Evolutionary conservation across 1,284 basidiomycete species (phyloP).

Genomic region (Ceratobasidium sp.): DNA sequence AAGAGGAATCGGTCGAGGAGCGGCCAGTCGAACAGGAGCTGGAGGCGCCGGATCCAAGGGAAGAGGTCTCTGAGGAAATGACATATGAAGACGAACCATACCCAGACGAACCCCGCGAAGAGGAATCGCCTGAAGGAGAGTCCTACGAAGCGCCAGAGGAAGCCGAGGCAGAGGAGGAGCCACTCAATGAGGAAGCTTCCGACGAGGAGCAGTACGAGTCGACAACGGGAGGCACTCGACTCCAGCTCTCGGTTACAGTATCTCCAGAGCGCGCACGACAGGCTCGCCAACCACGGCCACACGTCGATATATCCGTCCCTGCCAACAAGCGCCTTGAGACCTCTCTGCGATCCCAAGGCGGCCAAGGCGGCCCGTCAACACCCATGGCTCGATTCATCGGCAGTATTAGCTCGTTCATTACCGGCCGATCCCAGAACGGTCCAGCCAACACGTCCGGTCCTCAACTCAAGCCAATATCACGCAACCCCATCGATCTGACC

Average conservation of each 20-base stretch:
- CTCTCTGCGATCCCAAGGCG: neutral
- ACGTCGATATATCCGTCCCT: neutral
- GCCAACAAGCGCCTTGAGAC: neutral
- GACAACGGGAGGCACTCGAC: neutral
- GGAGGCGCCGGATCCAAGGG: neutral
- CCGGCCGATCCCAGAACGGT: neutral
- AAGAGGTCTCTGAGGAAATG: too few relatives aligned
- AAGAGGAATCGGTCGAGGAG: too few relatives aligned
- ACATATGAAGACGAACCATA: too few relatives aligned
- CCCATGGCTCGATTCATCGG: constrained; percentile 17
- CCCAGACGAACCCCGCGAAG: too few relatives aligned
- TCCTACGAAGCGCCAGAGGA: neutral
- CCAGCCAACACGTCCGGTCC: neutral
- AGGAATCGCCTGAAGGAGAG: neutral
- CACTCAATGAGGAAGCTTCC: neutral
- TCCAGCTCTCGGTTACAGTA: neutral
- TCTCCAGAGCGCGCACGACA: neutral
- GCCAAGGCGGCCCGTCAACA: neutral
- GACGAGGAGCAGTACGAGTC: neutral
- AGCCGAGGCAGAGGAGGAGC: neutral
- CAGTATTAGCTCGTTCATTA: constrained; percentile 18
- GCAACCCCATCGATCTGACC: constrained; percentile 13
- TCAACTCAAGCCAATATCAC: constrained; percentile 21
- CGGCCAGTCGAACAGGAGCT: too few relatives aligned
- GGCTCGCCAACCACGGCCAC: neutral